Evolutionary conservation across 2,329 filamentous ascomycete genomes (phyloP), one percentile per base, ranked within the genome.

Genomic region (Trichoderma afroharzianum): DNA sequence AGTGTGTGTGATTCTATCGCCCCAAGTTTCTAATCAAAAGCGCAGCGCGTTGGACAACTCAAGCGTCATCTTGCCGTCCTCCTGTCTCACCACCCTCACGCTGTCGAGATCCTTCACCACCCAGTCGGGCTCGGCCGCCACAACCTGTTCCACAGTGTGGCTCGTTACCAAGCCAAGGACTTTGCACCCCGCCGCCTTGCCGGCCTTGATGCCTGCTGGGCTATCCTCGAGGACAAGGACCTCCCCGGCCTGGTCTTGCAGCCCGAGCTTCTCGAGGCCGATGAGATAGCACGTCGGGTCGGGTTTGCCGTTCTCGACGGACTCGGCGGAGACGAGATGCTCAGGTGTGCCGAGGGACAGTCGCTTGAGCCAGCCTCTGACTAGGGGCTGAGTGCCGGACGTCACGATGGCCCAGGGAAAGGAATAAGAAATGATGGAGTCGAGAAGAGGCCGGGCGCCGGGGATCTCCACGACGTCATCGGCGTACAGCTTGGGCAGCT

Each of bases 401-500:
- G 90, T 92, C 71, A 95, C 95, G 76, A 98, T 97, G 64, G 93
- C 93, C 96, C 95, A 98, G 70, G 90, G 91, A 4, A 88, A 88
- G 55, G 83, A 81, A 66, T 84, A 83, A 47, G 85, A 80, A 73
- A 92, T 91, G 55, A 98, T 86, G 36, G 85, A 80, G 73, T 88
- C 84, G 63, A 97, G 87, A 68, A 97, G 86, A 33, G 85, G 80
- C 73, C 94, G 89, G 7, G 93, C 92, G 14, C 95, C 96, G 1
- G 94, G 93, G 74, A 98, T 94, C 81, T 97, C 95, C 72, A 91
- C 86, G 50, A 94, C 95, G 80, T 95, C 91, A 53, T 86, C 81
- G 69, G 93, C 94, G 82, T 93, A 93, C 67, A 92, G 85, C 78
- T 89, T 87, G 3, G 95, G 95, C 47, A 98, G 90, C 26, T 88